Evolutionary conservation across 768 basidiomycete species (phyloP), one percentile per base, ranked within the genome.

Genomic region (Lentinula boryana): DNA sequence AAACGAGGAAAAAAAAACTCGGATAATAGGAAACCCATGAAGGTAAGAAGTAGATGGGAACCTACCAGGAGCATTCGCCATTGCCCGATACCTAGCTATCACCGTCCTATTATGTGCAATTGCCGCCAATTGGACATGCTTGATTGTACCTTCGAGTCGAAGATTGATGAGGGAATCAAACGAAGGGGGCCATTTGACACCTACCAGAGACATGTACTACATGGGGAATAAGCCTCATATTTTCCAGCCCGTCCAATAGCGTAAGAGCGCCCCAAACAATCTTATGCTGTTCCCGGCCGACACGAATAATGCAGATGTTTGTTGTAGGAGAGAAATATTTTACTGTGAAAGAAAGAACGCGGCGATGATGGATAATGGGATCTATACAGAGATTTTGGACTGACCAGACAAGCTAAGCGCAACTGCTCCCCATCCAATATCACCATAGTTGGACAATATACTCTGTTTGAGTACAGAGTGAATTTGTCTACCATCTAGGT

Each of bases 291-390:
- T 92, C 91, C 57, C 94, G 78, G 33, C 88, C 88, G 32, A 94
- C 89, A 46, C 93, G 88, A 46, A 95, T 83, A 68, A 96, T 94
- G 66, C 88, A 91, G 0, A 95, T 77, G 63, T 87, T 86, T 2
- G 93, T 95, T 13, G 80, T 81, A 0, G 92, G 88, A 0, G 93
- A 95, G 65, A 86, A 91, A 67, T 95, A 95, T 71, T 94, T 93
- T 60, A 95, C 94, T 95, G 66, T 5, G 18, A 21, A n/a, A 16
- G 7, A 27, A 4, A 9, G n/a, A 27, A 4, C 27, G 27, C 27
- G 27, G 27, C 4, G 27, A 27, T 27, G 64, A 40, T 31, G 36
- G 55, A 13, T 38, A 9, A 38, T 10, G 58, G 21, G 36, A 27
- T 33, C 55, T 31, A 35, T 18, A 36, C 6, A 46, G 1, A 23